Percentiles rank a stretch among this genome's conserved stretches.
Evolutionary conservation across 1,284 basidiomycete genomes (phyloP).

Genomic region (Boletus semigastroideus): DNA sequence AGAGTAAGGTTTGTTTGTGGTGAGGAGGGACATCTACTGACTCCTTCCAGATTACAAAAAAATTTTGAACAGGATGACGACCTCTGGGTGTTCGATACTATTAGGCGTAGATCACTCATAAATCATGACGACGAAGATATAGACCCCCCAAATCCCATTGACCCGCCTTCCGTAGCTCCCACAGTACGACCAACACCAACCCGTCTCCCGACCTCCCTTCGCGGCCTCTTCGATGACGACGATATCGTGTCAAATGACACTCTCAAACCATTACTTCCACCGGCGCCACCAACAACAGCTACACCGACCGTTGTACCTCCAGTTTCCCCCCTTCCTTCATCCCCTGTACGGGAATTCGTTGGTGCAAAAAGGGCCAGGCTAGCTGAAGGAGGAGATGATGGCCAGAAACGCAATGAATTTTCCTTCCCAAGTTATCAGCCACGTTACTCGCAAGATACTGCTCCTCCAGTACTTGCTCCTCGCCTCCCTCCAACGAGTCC

Average conservation of each 20-base stretch:
- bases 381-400: slow-evolving; percentile 37
- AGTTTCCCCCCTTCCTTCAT: slow-evolving; percentile 30
- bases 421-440: slow-evolving; percentile 45
- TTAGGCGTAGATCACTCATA: slow-evolving; percentile 46
- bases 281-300: slow-evolving; percentile 28
- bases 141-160: slow-evolving; percentile 27
- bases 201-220: slow-evolving; percentile 67
- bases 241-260: slow-evolving; percentile 41
- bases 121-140: slow-evolving; percentile 19
- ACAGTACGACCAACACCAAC: slow-evolving; percentile 50
- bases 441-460: slow-evolving; percentile 49
- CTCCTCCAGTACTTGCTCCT: slow-evolving; percentile 35
- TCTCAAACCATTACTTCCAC: slow-evolving; percentile 38
- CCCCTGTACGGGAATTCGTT: slow-evolving; percentile 27
- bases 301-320: slow-evolving; percentile 31
- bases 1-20: slow-evolving; percentile 38
- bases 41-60: slow-evolving; percentile 32
- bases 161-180: slow-evolving; percentile 33
- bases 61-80: slow-evolving; percentile 44
- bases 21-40: slow-evolving; percentile 10
- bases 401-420: slow-evolving; percentile 50
- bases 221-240: slow-evolving; percentile 66
- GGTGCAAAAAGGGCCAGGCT: slow-evolving; percentile 15
- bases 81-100: slow-evolving; percentile 77
- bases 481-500: slow-evolving; percentile 33